Conservation (phyloP, 2,329 filamentous ascomycete genomes). For the Trichoderma afroharzianum region DNA sequence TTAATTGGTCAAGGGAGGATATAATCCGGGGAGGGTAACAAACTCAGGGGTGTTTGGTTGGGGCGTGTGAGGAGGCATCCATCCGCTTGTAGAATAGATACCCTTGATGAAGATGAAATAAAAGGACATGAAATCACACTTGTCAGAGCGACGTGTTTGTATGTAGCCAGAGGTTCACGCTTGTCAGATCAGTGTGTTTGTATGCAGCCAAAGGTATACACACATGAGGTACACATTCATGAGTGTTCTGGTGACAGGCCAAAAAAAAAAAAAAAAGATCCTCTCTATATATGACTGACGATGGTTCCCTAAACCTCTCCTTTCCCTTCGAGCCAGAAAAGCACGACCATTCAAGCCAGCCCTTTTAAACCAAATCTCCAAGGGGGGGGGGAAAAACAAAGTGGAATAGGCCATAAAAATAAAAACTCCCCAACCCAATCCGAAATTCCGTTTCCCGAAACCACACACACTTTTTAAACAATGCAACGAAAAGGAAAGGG, state of each 20-base stretch:
- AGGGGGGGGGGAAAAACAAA: not conserved
- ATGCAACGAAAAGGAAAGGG: not conserved
- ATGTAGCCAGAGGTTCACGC: not conserved
- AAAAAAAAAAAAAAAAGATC: not conserved
- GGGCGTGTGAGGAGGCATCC: conserved; percentile 15
- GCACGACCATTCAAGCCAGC: not conserved
- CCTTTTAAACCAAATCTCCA: not conserved
- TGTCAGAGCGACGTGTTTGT: not conserved
- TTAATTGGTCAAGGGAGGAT: not conserved
- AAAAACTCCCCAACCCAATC: not conserved
- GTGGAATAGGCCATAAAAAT: not conserved
- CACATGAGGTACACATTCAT: not conserved
- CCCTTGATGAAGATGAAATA: conserved; percentile 30
- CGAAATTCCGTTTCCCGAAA: not conserved
- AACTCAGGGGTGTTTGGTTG: conserved; percentile 14
- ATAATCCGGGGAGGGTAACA: conserved; percentile 1
- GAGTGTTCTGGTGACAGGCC: not conserved
- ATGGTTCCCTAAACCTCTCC: not conserved
- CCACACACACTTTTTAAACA: not conserved
- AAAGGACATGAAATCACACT: not conserved
- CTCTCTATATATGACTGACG: not conserved
- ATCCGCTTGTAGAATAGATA: conserved; percentile 40
- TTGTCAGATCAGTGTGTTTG: not conserved
- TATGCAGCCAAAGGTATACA: not conserved
- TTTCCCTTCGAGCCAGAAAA: not conserved